Percentiles rank a stretch among this genome's conserved stretches.
Evolutionary conservation across 2,329 filamentous ascomycete species (phyloP).

Genomic region (Fusarium coffeatum): DNA sequence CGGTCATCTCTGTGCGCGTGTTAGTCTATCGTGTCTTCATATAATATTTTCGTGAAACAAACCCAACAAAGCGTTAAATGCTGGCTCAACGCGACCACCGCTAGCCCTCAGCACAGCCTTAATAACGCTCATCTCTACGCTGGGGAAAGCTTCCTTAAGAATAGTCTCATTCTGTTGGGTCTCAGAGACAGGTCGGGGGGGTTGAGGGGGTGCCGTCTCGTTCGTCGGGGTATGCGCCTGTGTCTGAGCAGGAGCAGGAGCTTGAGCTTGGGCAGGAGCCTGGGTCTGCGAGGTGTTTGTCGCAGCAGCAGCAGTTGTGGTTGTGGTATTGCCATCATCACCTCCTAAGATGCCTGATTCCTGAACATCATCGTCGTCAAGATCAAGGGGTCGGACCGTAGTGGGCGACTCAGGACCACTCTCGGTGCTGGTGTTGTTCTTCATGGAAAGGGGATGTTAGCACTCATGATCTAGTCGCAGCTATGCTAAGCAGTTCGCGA

Average conservation of each 20-base stretch:
- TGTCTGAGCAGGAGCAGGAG: neutral
- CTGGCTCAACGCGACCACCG: conserved; percentile 86
- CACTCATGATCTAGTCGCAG: conserved; percentile 25
- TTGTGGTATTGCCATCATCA: conserved; percentile 54
- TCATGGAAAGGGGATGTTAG: conserved; percentile 40
- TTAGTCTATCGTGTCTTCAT: conserved; percentile 21
- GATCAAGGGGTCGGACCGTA: conserved; percentile 72
- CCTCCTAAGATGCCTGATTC: conserved; percentile 64
- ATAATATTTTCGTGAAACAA: conserved; percentile 35
- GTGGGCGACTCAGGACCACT: conserved; percentile 72
- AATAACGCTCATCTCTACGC: conserved; percentile 81
- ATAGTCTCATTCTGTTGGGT: conserved; percentile 88
- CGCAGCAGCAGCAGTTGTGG: conserved; percentile 37
- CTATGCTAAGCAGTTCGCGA: conserved; percentile 1
- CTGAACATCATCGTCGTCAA: conserved; percentile 77
- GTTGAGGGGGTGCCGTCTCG: conserved; percentile 76
- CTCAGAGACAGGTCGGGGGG: conserved; percentile 83
- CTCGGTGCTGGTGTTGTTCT: conserved; percentile 59
- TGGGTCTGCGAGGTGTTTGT: conserved; percentile 45
- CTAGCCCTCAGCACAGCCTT: conserved; percentile 91
- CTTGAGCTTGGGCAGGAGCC: neutral
- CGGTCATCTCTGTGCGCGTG: conserved; percentile 73
- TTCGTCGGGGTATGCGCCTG: conserved; percentile 48
- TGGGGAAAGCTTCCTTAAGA: conserved; percentile 92
- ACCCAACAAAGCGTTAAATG: conserved; percentile 94